A percentile compares a stretch with the other conserved stretches of the same genome.
These are phyloP conservation scores for Mycena haematopus DNA, from an alignment of 768 basidiomycete species.

Conservation along the genomic window DNA sequence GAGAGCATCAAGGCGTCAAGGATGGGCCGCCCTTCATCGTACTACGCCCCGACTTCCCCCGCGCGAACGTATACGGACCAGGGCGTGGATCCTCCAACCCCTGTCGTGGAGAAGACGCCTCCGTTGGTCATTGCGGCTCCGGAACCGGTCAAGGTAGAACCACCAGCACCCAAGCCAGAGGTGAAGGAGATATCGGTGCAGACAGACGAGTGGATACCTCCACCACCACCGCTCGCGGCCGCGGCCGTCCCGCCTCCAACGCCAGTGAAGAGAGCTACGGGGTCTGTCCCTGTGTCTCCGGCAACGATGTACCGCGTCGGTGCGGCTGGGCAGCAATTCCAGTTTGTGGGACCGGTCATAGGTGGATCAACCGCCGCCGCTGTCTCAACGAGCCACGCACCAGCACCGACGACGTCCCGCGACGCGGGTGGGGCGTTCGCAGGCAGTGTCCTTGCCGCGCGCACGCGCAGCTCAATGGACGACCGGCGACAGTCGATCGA, in stretches of 20 bases:
- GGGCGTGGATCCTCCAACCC: conserved; percentile 26
- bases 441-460: conserved; percentile 31
- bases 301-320: conserved; percentile 29
- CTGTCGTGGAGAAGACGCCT: conserved; percentile 13
- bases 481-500: conserved; percentile 79
- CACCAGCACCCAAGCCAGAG: conserved; percentile 61
- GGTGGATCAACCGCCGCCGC: conserved; percentile 32
- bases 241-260: conserved; percentile 40
- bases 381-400: conserved; percentile 30
- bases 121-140: conserved; percentile 40
- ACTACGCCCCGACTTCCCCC: conserved; percentile 40
- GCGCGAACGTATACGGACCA: conserved; percentile 26
- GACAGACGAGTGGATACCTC: conserved; percentile 75
- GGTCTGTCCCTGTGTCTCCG: conserved; percentile 38
- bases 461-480: conserved; percentile 57
- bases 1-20: conserved; percentile 79
- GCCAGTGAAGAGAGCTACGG: conserved; percentile 35
- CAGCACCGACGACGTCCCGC: conserved; percentile 51
- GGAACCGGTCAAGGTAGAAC: background rate
- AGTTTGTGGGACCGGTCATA: conserved; percentile 29
- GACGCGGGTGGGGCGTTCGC: too few species aligned
- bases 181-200: conserved; percentile 79
- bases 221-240: conserved; percentile 41
- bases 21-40: conserved; percentile 40
- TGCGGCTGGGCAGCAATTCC: conserved; percentile 31